Evolutionary conservation across 352 stramenopile species (phyloP), one percentile per base, ranked within the genome.

Genomic region (Globisporangium radiosum): DNA sequence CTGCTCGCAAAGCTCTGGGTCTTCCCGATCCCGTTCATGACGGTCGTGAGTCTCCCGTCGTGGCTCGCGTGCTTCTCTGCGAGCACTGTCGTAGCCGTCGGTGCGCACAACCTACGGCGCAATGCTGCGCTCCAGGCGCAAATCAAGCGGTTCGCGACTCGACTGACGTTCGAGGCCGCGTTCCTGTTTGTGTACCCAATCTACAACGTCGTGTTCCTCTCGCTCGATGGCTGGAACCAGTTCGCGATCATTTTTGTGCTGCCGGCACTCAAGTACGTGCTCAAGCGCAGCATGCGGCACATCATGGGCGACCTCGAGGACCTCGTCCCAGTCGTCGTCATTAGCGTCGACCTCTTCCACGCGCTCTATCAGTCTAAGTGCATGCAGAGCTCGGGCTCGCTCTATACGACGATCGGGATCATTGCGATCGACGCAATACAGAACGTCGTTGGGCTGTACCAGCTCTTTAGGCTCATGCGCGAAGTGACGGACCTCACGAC

Each of bases 371-470:
- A 64, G 9, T 33, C 58, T 7, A 64, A 70, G 19, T 68, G 67
- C 11, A 64, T 60, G 7, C 66, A 78, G 42, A 64, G 8, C 36
- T 47, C 58, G 7, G 44, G 14, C 0, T 59, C 51, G 2, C 7
- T 49, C 44, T 72, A 3, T 62, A 74, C 14, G 56, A 76, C 45
- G 55, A 57, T 50, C 49, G 51, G 51, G 9, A 59, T 64, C 51
- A 64, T 54, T 44, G 38, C 9, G 1, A 43, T 61, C 37, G 47
- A 61, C 15, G 51, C 51, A 0, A 39, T 42, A 5, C 58, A 64
- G 38, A 64, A 59, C 10, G 19, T 42, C 0, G 58, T 13, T 38
- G 42, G 43, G 42, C 37, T 59, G n/a, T 45, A 40, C 10, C 36
- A 25, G 40, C 48, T 62, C 1, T 33, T 38, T n/a, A 14, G 9